Evolutionary conservation across 2,329 filamentous ascomycete species (phyloP).

Genomic region (Arthrobotrys pseudoclavata): DNA sequence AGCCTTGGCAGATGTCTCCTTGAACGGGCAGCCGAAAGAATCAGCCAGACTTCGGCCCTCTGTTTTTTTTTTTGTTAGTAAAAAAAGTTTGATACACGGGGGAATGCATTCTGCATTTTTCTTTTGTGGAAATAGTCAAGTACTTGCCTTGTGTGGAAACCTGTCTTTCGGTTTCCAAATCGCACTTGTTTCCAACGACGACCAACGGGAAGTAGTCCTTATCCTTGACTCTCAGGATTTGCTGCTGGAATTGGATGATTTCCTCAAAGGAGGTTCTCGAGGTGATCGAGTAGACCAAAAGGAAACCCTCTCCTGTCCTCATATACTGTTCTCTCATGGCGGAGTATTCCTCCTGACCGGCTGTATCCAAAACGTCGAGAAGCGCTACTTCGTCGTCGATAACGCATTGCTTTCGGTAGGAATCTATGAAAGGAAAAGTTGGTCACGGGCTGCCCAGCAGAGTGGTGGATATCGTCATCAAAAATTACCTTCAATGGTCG

Average conservation of each 20-base stretch:
- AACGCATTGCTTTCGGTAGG: conserved; percentile 99
- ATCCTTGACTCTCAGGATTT: conserved; percentile 98
- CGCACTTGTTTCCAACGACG: conserved; percentile 98
- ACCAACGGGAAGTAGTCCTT: conserved; percentile 99
- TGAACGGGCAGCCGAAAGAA: conserved; percentile 96
- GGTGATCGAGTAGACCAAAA: conserved; percentile 98
- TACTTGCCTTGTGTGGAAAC: conserved; percentile 89
- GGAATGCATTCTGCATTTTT: too few relatives aligned
- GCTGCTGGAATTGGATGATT: conserved; percentile 98
- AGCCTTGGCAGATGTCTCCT: conserved; percentile 98
- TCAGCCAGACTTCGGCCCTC: conserved; percentile 90
- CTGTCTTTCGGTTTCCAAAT: conserved; percentile 92
- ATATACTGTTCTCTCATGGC: conserved; percentile 99
- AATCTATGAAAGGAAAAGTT: conserved; percentile 75
- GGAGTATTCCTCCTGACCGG: conserved; percentile 98
- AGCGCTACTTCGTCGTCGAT: conserved; percentile 98
- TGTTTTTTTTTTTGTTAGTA: conserved; percentile 66
- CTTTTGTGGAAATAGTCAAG: not conserved
- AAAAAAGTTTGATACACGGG: too few relatives aligned
- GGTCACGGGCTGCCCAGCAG: conserved; percentile 18
- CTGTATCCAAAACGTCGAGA: conserved; percentile 97
- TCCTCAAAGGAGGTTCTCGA: conserved; percentile 98
- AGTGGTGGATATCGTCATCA: not conserved
- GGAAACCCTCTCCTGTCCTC: conserved; percentile 97
- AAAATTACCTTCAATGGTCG: conserved; percentile 90